Percentiles rank a stretch among this genome's conserved stretches.
These are phyloP conservation scores for Botryotinia calthae DNA, from an alignment of 2,329 filamentous ascomycete species.

Conservation along the genomic window DNA sequence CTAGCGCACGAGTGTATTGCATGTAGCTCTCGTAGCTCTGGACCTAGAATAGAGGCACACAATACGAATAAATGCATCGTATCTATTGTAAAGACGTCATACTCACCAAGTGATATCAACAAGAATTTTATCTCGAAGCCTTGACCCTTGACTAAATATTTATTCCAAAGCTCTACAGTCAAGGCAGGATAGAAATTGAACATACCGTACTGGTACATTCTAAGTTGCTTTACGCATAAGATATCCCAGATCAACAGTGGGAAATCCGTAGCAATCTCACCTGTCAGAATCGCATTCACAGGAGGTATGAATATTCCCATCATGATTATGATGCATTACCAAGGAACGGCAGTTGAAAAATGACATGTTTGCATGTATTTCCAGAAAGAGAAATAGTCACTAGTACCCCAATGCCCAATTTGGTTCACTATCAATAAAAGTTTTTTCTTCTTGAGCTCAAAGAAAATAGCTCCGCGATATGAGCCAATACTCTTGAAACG, in stretches of 20 bases:
- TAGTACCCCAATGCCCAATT: no score
- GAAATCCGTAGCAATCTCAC: neutral
- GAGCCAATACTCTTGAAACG: no score
- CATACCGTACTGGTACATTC: conserved; percentile 32
- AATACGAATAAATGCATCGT: no score
- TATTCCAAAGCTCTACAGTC: neutral
- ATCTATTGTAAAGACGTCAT: no score
- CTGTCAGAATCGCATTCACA: neutral
- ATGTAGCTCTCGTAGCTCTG: no score
- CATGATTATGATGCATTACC: neutral
- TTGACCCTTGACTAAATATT: neutral
- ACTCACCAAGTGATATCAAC: no score
- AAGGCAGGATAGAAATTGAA: rapidly evolving
- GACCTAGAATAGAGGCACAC: no score
- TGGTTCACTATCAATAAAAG: no score
- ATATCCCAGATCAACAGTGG: conserved; percentile 36
- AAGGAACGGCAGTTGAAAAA: neutral
- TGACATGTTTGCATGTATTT: neutral
- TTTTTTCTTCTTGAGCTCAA: no score
- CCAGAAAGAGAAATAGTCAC: neutral
- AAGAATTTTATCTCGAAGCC: no score
- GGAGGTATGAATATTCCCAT: neutral
- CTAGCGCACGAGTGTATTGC: no score
- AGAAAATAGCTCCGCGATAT: no score
- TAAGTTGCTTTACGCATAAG: conserved; percentile 33